Base-by-base conservation (phyloP, 139 green algal species). In the Bryopsis sp. region DNA sequence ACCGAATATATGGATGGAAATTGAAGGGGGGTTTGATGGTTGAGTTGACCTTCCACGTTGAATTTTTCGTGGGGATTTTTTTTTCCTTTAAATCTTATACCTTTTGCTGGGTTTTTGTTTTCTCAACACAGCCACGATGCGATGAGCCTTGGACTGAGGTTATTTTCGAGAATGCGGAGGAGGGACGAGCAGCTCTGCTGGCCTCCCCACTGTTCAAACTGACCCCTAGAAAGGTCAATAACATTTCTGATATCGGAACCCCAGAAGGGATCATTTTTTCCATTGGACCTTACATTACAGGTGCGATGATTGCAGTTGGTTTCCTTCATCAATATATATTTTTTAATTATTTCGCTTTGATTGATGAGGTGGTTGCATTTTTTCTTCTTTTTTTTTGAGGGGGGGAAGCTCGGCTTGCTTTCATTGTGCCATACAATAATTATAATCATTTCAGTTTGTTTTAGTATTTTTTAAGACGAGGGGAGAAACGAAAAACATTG, bases 241-340 rank as follows among this genome's bases (percentile, higher is more conserved):
- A 67, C n/a, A 78, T 95, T 15, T 67, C 86, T 32, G 79, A 92
- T 3, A 69, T 95, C 28, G 88, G 88, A 39, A 72, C 48, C 0
- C 78, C 76, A 1, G 77, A 85, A 29, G 62, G 68, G 37, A 31
- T 94, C 4, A 67, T 95, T 2, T 31, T 74, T 24, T 77, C 78
- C 3, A 63, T 94, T 1, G 88, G 88, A 24, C 74, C 84, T 39
- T 95, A 85, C 75, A 89, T 93, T 63, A 95, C 86, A n/a, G 85
- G 85, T 65, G 47, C 19, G 43, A 11, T 19, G 19, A 19, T 43
- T 7, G 26, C 57, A 64, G n/a, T 64, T n/a, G 57, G 8, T 19
- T 39, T 15, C 57, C 57, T 34, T 64, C n/a, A 24, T 64, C n/a
- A 39, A 34, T 15, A 67, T 48, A 32, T 68, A 37, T 39, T 59